Evolutionary conservation across 768 basidiomycete species (phyloP).

Genomic region (Russula sp.): DNA sequence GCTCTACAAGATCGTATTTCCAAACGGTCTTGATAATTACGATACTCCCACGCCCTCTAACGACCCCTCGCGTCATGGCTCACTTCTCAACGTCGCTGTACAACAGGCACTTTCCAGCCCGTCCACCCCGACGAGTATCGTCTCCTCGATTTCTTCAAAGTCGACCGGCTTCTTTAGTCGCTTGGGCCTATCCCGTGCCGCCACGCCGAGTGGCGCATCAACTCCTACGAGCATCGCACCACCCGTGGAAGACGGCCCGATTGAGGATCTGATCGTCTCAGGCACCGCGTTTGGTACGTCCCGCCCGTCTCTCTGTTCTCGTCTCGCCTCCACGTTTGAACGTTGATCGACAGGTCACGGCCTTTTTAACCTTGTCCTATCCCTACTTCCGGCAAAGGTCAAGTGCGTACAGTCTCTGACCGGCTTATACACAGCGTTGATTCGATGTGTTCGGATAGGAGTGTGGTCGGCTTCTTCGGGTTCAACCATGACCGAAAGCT

Average conservation of each 20-base stretch:
- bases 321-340: neutral
- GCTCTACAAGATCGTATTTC: slow-evolving; percentile 63
- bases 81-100: slow-evolving; percentile 19
- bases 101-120: slow-evolving; percentile 19
- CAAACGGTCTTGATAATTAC: slow-evolving; percentile 47
- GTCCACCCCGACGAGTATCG: slow-evolving; percentile 21
- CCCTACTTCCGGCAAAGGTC: slow-evolving; percentile 62
- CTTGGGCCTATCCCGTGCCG: slow-evolving; percentile 26
- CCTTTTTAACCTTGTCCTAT: slow-evolving; percentile 76
- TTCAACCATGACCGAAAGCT: slow-evolving; percentile 66
- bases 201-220: slow-evolving; percentile 22
- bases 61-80: slow-evolving; percentile 34
- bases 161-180: slow-evolving; percentile 29
- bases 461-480: slow-evolving; percentile 69
- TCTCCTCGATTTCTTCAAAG: slow-evolving; percentile 5
- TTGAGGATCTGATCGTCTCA: slow-evolving; percentile 68
- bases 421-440: neutral
- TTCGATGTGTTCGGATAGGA: slow-evolving; percentile 35
- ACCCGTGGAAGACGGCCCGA: slow-evolving; percentile 40
- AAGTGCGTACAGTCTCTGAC: slow-evolving; percentile 40
- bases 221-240: slow-evolving; percentile 5
- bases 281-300: slow-evolving; percentile 70
- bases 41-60: slow-evolving; percentile 37
- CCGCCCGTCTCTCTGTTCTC: neutral
- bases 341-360: slow-evolving; percentile 28